Evolutionary conservation across 176 grass and related monocot species (phyloP).

Genomic region (Carex pumila): DNA sequence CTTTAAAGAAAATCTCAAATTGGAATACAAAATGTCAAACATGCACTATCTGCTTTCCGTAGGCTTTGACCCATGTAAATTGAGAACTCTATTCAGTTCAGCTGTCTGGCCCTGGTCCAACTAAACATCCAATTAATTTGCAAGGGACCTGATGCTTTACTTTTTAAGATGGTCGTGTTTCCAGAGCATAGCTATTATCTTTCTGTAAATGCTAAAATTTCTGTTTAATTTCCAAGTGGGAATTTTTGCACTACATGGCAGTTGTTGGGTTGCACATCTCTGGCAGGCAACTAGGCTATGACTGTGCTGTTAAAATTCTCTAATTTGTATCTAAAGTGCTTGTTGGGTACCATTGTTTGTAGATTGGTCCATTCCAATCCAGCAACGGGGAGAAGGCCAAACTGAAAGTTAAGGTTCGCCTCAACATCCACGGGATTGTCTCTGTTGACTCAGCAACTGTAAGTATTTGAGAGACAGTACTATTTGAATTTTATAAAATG

Average conservation of each 20-base stretch:
- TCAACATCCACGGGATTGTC: constrained; percentile 89
- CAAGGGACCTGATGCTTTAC: neutral
- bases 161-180: neutral
- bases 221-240: neutral
- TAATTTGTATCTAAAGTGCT: neutral
- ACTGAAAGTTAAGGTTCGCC: constrained; percentile 73
- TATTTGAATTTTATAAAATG: neutral
- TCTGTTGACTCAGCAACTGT: constrained; percentile 73
- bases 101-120: neutral
- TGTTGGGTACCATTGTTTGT: constrained; percentile 1
- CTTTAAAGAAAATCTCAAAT: neutral
- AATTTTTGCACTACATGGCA: neutral
- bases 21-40: neutral
- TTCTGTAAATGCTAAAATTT: neutral
- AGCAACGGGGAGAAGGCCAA: constrained; percentile 62
- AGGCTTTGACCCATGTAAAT: neutral
- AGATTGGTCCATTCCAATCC: constrained; percentile 79
- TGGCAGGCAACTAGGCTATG: neutral
- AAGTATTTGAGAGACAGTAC: constrained; percentile 6
- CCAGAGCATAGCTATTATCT: neutral
- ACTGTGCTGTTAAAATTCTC: neutral
- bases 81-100: neutral
- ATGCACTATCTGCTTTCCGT: neutral
- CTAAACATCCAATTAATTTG: neutral
- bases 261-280: neutral